Evolutionary conservation across 2,329 filamentous ascomycete species (phyloP).

Genomic region (Cercospora zeina): DNA sequence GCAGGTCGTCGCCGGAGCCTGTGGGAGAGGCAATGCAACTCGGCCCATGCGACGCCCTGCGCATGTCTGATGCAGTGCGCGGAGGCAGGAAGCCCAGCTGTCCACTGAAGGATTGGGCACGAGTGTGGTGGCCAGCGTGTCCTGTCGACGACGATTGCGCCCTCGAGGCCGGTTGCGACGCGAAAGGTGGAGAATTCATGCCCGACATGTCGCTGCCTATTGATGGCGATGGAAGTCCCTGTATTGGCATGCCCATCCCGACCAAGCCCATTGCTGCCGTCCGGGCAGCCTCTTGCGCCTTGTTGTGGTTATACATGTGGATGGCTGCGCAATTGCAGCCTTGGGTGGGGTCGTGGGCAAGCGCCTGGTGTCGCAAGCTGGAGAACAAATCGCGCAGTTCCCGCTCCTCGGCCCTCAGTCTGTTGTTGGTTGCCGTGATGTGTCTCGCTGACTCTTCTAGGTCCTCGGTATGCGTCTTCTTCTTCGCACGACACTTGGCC

Average conservation of each 20-base stretch:
- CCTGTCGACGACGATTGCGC: conserved; percentile 26
- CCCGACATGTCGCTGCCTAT: conserved; percentile 25
- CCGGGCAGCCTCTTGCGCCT: conserved; percentile 34
- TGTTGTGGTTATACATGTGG: conserved; percentile 40
- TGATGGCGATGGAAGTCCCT: conserved; percentile 27
- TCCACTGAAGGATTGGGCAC: conserved; percentile 17
- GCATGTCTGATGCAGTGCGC: background rate
- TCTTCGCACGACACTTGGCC: conserved; percentile 72
- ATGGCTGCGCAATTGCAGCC: conserved; percentile 39
- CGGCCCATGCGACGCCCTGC: conserved; percentile 2
- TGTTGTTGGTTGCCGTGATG: conserved; percentile 39
- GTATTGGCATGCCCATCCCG: conserved; percentile 12
- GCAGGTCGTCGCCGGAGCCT: background rate
- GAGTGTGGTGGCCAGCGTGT: conserved; percentile 9
- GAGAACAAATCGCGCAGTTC: conserved; percentile 40
- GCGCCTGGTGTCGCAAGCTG: conserved; percentile 37
- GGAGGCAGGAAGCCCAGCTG: conserved; percentile 2
- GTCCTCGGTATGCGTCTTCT: conserved; percentile 58
- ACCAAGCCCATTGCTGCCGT: conserved; percentile 23
- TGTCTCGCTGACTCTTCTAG: conserved; percentile 52
- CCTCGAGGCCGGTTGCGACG: conserved; percentile 18
- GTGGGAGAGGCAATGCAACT: background rate
- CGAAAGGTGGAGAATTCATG: conserved; percentile 17
- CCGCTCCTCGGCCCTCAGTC: conserved; percentile 38
- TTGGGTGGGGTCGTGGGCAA: conserved; percentile 36